A percentile compares a stretch with the other conserved stretches of the same genome.
These are phyloP conservation scores for Plantago lanceolata DNA, from an alignment of 305 asterid genomes.

Conservation along the genomic window DNA sequence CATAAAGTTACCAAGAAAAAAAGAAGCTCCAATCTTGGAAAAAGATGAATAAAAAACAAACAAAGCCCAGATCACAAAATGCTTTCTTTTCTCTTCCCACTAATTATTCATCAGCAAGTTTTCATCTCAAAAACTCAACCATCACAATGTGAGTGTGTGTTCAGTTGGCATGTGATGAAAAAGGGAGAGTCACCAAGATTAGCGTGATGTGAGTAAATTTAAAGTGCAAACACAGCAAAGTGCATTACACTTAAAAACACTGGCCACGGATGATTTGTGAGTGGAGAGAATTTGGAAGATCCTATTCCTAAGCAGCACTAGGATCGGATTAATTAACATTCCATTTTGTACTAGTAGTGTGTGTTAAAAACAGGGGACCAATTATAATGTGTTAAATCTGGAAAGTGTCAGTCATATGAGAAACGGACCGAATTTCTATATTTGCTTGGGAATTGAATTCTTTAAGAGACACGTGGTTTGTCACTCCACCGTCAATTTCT, in stretches of 20 bases:
- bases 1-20: conserved; percentile 16
- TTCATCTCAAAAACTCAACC: no score
- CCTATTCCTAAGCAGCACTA: neutral
- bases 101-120: neutral
- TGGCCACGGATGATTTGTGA: neutral
- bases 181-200: conserved; percentile 11
- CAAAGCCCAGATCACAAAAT: conserved; percentile 24
- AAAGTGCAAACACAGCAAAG: neutral
- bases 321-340: neutral
- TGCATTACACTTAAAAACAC: neutral
- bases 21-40: conserved; percentile 23
- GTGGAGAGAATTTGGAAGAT: neutral
- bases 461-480: neutral
- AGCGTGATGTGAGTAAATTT: neutral
- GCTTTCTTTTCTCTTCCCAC: neutral
- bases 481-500: neutral
- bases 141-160: no score
- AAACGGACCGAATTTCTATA: neutral
- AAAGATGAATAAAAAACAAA: neutral
- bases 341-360: no score
- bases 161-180: neutral
- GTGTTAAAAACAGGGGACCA: neutral
- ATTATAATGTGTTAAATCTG: neutral
- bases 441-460: neutral
- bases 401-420: neutral